These are phyloP conservation scores for Aquilaria malaccensis DNA, from an alignment of 345 rosid species.

Conservation along the genomic window DNA sequence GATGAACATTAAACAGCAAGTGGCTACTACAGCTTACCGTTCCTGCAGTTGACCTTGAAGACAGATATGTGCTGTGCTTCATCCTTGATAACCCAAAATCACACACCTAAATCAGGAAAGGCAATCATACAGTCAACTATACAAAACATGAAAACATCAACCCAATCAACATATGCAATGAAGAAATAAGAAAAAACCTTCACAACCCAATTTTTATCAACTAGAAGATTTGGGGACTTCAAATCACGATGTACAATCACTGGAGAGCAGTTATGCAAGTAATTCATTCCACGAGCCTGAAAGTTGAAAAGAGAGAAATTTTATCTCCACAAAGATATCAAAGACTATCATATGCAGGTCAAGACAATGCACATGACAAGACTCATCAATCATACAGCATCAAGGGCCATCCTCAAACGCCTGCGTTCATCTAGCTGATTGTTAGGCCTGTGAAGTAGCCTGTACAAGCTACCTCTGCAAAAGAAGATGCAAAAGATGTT, in stretches of 20 bases:
- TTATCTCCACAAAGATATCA: conserved; percentile 12
- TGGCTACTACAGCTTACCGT: conserved; percentile 47
- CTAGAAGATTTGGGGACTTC: conserved; percentile 91
- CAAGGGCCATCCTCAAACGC: conserved; percentile 93
- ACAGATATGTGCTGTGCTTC: conserved; percentile 90
- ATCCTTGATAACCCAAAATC: conserved; percentile 92
- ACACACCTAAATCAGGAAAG: conserved; percentile 48
- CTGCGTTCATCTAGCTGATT: conserved; percentile 89
- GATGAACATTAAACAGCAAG: neutral
- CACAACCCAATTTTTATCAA: conserved; percentile 93
- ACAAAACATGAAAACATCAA: conserved; percentile 6
- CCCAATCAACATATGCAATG: neutral
- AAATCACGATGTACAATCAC: conserved; percentile 87
- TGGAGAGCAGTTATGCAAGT: conserved; percentile 86
- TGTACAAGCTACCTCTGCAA: conserved; percentile 96
- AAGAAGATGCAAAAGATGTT: conserved; percentile 13
- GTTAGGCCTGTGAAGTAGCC: conserved; percentile 85
- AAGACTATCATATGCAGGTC: conserved; percentile 1
- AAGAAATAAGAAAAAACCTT: conserved; percentile 42
- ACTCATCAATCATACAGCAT: conserved; percentile 56
- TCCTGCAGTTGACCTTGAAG: conserved; percentile 94
- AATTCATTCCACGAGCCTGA: conserved; percentile 99
- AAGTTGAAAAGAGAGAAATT: conserved; percentile 21
- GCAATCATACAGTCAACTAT: conserved; percentile 6
- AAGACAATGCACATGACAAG: conserved; percentile 5